Conservation (phyloP, 192 early-diverging fungal genomes). For the Lobulomyces angularis region DNA sequence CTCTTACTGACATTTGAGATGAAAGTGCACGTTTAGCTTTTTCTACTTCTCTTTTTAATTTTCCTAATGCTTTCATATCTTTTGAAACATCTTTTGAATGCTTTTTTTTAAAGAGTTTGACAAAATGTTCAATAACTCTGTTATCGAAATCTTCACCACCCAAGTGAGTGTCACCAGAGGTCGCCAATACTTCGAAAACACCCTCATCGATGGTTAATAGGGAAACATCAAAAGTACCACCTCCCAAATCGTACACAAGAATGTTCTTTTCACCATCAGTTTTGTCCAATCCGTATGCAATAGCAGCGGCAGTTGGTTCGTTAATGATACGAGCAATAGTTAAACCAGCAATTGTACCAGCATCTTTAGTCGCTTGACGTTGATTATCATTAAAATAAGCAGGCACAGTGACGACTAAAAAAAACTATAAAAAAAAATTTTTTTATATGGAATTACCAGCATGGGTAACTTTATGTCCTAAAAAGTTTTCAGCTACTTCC, state of each 20-base stretch:
- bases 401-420: constrained; percentile 81
- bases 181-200: constrained; percentile 91
- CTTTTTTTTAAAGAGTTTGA: constrained; percentile 87
- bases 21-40: constrained; percentile 96
- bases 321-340: constrained; percentile 81
- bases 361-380: constrained; percentile 89
- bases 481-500: constrained; percentile 80
- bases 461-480: constrained; percentile 75
- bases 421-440: constrained; percentile 5
- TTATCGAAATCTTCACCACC: constrained; percentile 99
- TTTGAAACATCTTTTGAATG: constrained; percentile 63
- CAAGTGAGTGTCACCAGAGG: constrained; percentile 92
- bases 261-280: constrained; percentile 79
- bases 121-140: constrained; percentile 86
- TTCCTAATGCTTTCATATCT: constrained; percentile 84
- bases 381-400: constrained; percentile 96
- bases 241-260: constrained; percentile 93
- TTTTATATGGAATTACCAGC: constrained; percentile 27
- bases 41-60: constrained; percentile 87
- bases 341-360: constrained; percentile 72
- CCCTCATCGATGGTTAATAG: constrained; percentile 88
- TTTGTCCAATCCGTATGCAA: constrained; percentile 95
- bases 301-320: constrained; percentile 85
- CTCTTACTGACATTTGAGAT: constrained; percentile 79
- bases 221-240: constrained; percentile 97